Evolutionary conservation across 2,329 filamentous ascomycete species (phyloP).

Genomic region (Aspergillus sp.): DNA sequence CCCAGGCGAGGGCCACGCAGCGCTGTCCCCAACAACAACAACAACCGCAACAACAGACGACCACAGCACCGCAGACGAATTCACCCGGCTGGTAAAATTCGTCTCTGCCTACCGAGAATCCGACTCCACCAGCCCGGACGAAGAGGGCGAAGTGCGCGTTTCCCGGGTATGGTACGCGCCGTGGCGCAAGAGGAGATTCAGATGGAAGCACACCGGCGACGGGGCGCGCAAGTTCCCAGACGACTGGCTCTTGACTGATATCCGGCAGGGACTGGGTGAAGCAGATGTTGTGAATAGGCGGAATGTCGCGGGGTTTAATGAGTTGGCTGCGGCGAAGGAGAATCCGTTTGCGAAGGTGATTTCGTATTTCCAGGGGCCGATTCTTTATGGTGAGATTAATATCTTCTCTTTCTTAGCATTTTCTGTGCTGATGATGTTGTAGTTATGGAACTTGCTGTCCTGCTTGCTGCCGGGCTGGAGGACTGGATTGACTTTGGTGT

Average conservation of each 20-base stretch:
- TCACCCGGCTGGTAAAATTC: not conserved
- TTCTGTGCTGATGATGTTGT: slow-evolving; percentile 15
- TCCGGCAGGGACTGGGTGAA: slow-evolving; percentile 61
- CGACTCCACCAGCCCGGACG: not conserved
- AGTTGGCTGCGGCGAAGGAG: slow-evolving; percentile 74
- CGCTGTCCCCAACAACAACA: too few relatives aligned
- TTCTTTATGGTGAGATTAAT: slow-evolving; percentile 66
- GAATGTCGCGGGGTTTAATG: slow-evolving; percentile 68
- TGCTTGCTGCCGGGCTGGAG: slow-evolving; percentile 70
- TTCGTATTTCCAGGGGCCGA: slow-evolving; percentile 72
- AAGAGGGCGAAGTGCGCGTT: not conserved
- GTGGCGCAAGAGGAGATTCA: slow-evolving; percentile 47
- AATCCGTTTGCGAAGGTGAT: slow-evolving; percentile 73
- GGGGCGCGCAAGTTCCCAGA: slow-evolving; percentile 52
- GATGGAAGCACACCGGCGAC: slow-evolving; percentile 23
- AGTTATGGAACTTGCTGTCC: slow-evolving; percentile 73
- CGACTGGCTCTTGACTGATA: slow-evolving; percentile 69
- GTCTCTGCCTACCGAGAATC: slow-evolving; percentile 1
- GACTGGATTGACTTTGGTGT: slow-evolving; percentile 79
- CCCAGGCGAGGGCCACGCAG: too few relatives aligned
- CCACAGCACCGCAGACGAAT: not conserved
- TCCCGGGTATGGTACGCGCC: slow-evolving; percentile 56
- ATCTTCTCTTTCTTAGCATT: not conserved
- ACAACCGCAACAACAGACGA: not conserved
- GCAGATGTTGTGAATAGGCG: slow-evolving; percentile 62